Evolutionary conservation across 2,329 filamentous ascomycete species (phyloP), one percentile per base, ranked within the genome.

Genomic region (Pestalotiopsis sp.): DNA sequence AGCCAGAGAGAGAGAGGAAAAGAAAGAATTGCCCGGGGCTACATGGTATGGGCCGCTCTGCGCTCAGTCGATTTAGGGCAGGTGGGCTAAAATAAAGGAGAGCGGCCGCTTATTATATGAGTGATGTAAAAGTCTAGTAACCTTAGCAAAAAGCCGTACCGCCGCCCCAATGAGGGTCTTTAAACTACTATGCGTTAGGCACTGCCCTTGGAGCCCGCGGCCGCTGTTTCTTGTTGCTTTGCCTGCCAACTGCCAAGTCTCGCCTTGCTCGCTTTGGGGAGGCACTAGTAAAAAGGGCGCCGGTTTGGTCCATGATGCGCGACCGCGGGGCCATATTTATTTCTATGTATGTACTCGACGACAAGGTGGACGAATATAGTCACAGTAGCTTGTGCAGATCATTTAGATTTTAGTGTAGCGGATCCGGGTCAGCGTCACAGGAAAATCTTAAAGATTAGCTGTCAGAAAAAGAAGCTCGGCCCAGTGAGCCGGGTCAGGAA

Each of bases 311-410:
- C 17, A 52, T 52, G 45, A 52, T 62, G 59, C 17, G 59, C 20
- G 56, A 13, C 56, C 56, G 56, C 13, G 14, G 13, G 31, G 27
- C 59, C 14, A 20, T 39, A n/a, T 62, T 62, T 39, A 5, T 14
- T 20, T 62, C 27, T 20, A 23, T 23, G 20, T 23, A 23, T 23
- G 20, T 23, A 27, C 7, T 36, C 31, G 31, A 36, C 27, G 38
- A 41, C 38, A 13, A 38, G 59, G 31, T n/a, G 31, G 31, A 27
- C 25, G 59, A 36, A 36, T 36, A 39, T 62, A 36, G 25, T 25
- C 25, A 25, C 25, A 25, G 31, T 62, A 62, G 59, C 6, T 62
- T 7, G 27, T 62, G 59, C 59, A 62, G 59, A 62, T 62, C 59
- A 62, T 20, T n/a, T 31, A 52, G 27, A 13, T 39, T 36, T 36